These are phyloP conservation scores for Bruguiera sexangula DNA, from an alignment of 345 rosid species.

Conservation along the genomic window DNA sequence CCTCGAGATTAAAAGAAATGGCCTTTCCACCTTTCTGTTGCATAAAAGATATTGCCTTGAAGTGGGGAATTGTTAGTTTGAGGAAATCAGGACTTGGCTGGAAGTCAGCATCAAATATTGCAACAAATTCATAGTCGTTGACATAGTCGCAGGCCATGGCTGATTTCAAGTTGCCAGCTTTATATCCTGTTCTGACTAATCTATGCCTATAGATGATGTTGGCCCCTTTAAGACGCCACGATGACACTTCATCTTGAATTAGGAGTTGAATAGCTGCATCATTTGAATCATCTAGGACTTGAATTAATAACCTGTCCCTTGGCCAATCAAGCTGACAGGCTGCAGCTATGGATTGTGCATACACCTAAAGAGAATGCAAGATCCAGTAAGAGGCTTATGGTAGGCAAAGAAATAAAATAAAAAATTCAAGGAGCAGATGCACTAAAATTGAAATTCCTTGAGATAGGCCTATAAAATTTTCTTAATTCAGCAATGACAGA, in stretches of 20 bases:
- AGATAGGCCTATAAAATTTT: no score
- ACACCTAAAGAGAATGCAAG: conserved; percentile 45
- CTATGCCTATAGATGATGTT: conserved; percentile 84
- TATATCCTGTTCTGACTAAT: conserved; percentile 81
- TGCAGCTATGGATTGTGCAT: conserved; percentile 72
- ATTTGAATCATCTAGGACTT: conserved; percentile 82
- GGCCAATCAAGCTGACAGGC: conserved; percentile 91
- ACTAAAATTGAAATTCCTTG: no score
- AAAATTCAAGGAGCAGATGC: no score
- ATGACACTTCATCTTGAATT: conserved; percentile 71
- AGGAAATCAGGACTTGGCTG: conserved; percentile 82
- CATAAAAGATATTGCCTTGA: conserved; percentile 45
- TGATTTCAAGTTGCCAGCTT: conserved; percentile 87
- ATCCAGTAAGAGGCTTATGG: background rate
- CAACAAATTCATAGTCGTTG: conserved; percentile 70
- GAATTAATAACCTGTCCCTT: conserved; percentile 67
- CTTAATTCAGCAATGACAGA: no score
- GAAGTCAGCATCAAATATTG: conserved; percentile 83
- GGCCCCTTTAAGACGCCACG: conserved; percentile 67
- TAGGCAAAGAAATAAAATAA: no score
- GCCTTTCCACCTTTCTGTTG: background rate
- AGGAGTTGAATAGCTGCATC: conserved; percentile 59
- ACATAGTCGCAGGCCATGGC: conserved; percentile 89
- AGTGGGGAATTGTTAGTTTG: conserved; percentile 72
- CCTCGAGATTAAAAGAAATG: background rate